Base-by-base conservation (phyloP, 768 basidiomycete species). In the Cytidiella melzeri region DNA sequence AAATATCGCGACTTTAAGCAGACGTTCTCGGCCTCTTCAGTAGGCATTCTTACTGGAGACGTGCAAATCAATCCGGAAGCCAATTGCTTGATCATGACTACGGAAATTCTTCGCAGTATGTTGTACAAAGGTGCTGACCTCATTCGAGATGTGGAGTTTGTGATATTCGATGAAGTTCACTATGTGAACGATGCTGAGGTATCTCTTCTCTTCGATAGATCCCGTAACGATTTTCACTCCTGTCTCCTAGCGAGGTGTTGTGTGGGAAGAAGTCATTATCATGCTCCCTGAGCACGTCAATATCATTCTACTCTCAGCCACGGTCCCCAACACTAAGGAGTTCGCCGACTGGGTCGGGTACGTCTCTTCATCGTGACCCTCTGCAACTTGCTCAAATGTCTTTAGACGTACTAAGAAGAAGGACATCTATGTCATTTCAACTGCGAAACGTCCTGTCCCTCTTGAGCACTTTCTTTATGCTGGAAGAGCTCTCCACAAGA, bases 251-350 rank as follows among this genome's bases (percentile, higher is more conserved):
- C 79, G 96, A 62, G 96, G 96, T 36, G 96, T 99, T 15, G 96
- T 99, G 11, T 99, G 96, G 96, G 95, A 99, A 68, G 95, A 99
- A 69, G 95, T 99, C 23, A 99, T 99, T 57, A 99, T 99, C 65
- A 97, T 99, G 93, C 74, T 99, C 11, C 96, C 96, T 0, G 96
- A 98, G 56, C 95, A 99, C 67, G 88, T 98, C 64, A 95, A 88
- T 66, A 98, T 99, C 61, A 97, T 99, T 48, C 73, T 99, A 38
- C 73, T 99, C 13, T 97, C 94, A 2, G 96, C 96, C 7, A 99
- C 96, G 2, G 95, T 99, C 0, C 94, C 96, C 6, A 99, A 99
- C 61, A 92, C 94, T 11, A 91, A 87, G 62, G 96, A 98, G 62
- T 99, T 99, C 61, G 96, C 96, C 3, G 93, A 93, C 57, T 99